Percentiles rank a stretch among this genome's conserved stretches.
Conservation (phyloP, 148 eudicot species). For the Rhododendron kiyosumense region DNA sequence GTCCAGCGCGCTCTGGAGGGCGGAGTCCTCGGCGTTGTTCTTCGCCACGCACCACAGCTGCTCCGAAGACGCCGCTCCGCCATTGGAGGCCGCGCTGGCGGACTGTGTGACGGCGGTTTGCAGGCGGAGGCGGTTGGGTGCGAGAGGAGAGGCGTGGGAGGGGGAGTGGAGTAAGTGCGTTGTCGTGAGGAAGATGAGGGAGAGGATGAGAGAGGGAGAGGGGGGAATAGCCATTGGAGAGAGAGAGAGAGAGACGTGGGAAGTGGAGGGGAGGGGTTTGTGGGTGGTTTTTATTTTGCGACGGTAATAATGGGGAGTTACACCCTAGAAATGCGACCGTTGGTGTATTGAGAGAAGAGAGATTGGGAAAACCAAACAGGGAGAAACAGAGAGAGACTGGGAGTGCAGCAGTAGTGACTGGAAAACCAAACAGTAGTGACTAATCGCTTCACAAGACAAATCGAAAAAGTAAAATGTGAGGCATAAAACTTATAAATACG, state of each 20-base stretch:
- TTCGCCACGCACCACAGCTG: conserved; percentile 94
- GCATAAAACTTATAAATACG: accelerated
- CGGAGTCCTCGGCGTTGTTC: conserved; percentile 82
- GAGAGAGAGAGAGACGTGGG: conserved; percentile 1
- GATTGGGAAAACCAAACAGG: neutral
- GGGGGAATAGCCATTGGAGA: neutral
- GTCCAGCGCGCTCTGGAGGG: conserved; percentile 60
- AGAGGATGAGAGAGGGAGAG: neutral
- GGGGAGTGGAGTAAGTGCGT: neutral
- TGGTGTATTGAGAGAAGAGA: neutral
- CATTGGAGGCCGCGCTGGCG: conserved; percentile 12
- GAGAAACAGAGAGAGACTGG: neutral
- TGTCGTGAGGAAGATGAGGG: conserved; percentile 5
- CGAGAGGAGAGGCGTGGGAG: neutral
- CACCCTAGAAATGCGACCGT: conserved; percentile 1
- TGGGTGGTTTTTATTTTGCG: neutral
- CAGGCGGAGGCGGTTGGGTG: neutral
- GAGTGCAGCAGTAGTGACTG: too few relatives aligned
- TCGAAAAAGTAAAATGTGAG: too few relatives aligned
- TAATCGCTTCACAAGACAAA: too few relatives aligned
- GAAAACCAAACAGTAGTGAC: too few relatives aligned
- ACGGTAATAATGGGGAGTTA: neutral
- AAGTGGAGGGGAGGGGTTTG: neutral
- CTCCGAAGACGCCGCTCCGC: conserved; percentile 20
- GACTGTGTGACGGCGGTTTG: neutral